phyloP scores from a whole-genome alignment of 2,329 filamentous ascomycete species.

The Cladosporium oxysporum region DNA sequence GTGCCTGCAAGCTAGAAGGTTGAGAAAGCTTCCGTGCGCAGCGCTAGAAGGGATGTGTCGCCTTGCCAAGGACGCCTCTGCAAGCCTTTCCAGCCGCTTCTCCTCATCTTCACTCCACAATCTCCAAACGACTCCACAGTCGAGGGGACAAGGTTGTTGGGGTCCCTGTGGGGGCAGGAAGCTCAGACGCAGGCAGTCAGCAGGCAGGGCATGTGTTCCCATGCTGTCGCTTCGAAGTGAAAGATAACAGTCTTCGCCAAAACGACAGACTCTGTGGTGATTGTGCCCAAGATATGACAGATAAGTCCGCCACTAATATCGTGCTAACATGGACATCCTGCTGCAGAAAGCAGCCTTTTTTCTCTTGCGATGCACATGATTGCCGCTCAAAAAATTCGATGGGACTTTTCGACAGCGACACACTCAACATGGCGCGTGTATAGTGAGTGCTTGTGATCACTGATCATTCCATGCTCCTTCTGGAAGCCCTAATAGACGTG shows the following conservation, averaged over 20 bases:
- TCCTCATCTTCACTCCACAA: slow-evolving; percentile 7
- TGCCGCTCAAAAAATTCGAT: background rate
- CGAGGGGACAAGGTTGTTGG: background rate
- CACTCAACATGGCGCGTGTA: background rate
- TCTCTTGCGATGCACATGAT: background rate
- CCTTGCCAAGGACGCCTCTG: background rate
- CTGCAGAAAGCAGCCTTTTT: background rate
- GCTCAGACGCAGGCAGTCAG: background rate
- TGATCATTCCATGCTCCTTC: background rate
- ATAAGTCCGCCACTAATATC: background rate
- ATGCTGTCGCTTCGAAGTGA: background rate
- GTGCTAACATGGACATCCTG: background rate
- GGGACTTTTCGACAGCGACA: background rate
- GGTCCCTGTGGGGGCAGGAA: background rate
- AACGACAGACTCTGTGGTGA: background rate
- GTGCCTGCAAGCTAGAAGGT: background rate
- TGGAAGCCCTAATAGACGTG: background rate
- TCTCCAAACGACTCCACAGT: slow-evolving; percentile 2
- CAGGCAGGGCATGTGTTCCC: background rate
- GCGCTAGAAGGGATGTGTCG: slow-evolving; percentile 3
- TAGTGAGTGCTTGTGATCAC: background rate
- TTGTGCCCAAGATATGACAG: background rate
- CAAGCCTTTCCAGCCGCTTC: slow-evolving; percentile 2
- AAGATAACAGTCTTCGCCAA: background rate
- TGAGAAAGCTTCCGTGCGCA: background rate